Conservation (phyloP, 2,329 filamentous ascomycete genomes). For the Myriosclerotinia curreyana region DNA sequence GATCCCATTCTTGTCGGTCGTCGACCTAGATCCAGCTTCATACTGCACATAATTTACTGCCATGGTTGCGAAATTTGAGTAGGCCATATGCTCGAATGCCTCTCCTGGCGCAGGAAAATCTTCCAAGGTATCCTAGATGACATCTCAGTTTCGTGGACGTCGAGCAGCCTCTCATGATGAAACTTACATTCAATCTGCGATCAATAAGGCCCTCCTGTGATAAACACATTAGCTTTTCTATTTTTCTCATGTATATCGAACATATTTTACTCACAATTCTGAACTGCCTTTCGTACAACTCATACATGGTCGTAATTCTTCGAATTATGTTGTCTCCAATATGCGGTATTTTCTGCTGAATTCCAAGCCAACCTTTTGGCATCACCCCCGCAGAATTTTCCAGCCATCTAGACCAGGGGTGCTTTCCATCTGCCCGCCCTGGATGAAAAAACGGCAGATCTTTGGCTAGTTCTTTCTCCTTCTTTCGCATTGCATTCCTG, state of each 20-base stretch:
- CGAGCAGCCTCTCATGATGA: neutral
- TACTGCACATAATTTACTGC: neutral
- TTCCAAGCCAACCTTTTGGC: slow-evolving; percentile 13
- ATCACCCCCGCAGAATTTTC: slow-evolving; percentile 17
- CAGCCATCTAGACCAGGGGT: slow-evolving; percentile 23
- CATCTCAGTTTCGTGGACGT: neutral
- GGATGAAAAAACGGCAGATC: slow-evolving; percentile 8
- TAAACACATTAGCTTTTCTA: neutral
- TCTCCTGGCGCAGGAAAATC: slow-evolving; percentile 5
- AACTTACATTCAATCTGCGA: neutral
- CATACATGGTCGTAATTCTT: slow-evolving; percentile 4
- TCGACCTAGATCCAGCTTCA: neutral
- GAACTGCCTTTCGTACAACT: neutral
- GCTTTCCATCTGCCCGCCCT: slow-evolving; percentile 5
- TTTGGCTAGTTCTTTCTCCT: neutral
- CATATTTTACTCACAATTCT: neutral
- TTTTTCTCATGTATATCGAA: neutral
- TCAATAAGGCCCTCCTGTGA: neutral
- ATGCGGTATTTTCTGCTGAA: slow-evolving; percentile 24
- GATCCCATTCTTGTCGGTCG: slow-evolving; percentile 1
- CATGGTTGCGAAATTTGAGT: neutral
- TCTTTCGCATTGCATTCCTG: neutral
- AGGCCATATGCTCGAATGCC: slow-evolving; percentile 2
- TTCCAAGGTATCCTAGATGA: neutral
- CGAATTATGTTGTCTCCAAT: slow-evolving; percentile 20